These are phyloP conservation scores for Ricinus communis DNA, from an alignment of 345 rosid genomes.

Conservation along the genomic window DNA sequence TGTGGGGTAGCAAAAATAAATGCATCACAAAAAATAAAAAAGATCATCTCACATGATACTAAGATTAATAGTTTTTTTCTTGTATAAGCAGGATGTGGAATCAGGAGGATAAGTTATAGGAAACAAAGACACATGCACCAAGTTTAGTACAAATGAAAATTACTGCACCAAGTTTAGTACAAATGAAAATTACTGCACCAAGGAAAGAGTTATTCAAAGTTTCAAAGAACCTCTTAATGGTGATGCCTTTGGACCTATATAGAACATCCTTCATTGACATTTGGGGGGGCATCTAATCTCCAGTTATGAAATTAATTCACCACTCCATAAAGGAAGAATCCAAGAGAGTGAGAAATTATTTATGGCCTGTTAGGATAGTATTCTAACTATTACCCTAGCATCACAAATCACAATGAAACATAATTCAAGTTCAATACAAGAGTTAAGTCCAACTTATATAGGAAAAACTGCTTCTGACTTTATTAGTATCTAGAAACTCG, in stretches of 20 bases:
- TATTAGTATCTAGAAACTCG: not conserved
- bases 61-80: slow-evolving; percentile 5
- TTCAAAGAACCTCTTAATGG: not conserved
- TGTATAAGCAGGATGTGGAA: not conserved
- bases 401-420: too few relatives aligned
- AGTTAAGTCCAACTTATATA: too few relatives aligned
- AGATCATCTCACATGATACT: not conserved
- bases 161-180: not conserved
- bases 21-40: not conserved
- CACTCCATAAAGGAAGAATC: not conserved
- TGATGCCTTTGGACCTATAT: not conserved
- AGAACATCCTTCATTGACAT: not conserved
- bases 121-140: not conserved
- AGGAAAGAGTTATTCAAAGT: slow-evolving; percentile 3
- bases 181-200: not conserved
- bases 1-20: not conserved
- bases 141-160: not conserved
- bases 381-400: too few relatives aligned
- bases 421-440: too few relatives aligned
- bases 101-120: not conserved
- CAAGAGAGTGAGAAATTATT: not conserved
- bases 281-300: not conserved
- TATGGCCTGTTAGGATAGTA: not conserved
- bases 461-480: not conserved
- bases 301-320: not conserved